A percentile compares a stretch with the other conserved stretches of the same genome.
Conservation (phyloP, 2,329 filamentous ascomycete species). For the Ophioceras dolichostomum region DNA sequence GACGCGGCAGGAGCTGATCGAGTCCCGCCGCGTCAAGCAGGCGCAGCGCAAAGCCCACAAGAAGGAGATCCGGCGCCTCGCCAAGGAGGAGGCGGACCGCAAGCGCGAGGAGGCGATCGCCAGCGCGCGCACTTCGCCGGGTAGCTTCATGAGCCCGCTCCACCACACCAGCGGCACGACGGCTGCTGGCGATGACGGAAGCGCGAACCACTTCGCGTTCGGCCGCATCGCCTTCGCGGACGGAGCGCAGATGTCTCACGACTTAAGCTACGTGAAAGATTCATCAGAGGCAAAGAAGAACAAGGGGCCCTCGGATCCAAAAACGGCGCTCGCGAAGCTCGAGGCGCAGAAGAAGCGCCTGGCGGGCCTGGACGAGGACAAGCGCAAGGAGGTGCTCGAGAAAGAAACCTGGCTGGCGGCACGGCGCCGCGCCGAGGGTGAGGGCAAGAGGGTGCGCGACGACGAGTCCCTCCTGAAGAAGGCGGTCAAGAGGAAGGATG, state of each 20-base stretch:
- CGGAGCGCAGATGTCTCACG: constrained; percentile 66
- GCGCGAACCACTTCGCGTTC: constrained; percentile 62
- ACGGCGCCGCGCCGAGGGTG: constrained; percentile 64
- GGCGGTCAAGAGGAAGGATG: constrained; percentile 86
- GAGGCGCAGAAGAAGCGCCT: constrained; percentile 80
- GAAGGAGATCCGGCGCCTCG: constrained; percentile 67
- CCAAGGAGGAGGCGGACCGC: constrained; percentile 67
- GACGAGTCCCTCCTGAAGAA: constrained; percentile 85
- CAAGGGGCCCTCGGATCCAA: constrained; percentile 74
- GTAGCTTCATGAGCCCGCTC: constrained; percentile 41
- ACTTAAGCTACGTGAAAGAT: constrained; percentile 45
- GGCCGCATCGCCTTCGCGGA: constrained; percentile 85
- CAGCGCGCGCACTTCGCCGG: constrained; percentile 47
- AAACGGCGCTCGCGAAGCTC: constrained; percentile 72
- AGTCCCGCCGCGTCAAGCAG: constrained; percentile 77
- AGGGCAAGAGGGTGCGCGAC: constrained; percentile 82
- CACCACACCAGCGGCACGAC: constrained; percentile 31
- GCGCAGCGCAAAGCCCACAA: constrained; percentile 78
- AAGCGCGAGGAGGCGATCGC: constrained; percentile 50
- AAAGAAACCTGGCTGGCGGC: constrained; percentile 93
- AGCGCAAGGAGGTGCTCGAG: constrained; percentile 77
- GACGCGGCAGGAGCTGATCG: constrained; percentile 84
- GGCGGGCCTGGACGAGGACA: constrained; percentile 60
- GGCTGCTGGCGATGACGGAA: constrained; percentile 4
- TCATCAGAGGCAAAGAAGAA: too few species aligned